Base-by-base conservation (phyloP, 2,329 filamentous ascomycete genomes). In the Apiospora rasikravindrae region DNA sequence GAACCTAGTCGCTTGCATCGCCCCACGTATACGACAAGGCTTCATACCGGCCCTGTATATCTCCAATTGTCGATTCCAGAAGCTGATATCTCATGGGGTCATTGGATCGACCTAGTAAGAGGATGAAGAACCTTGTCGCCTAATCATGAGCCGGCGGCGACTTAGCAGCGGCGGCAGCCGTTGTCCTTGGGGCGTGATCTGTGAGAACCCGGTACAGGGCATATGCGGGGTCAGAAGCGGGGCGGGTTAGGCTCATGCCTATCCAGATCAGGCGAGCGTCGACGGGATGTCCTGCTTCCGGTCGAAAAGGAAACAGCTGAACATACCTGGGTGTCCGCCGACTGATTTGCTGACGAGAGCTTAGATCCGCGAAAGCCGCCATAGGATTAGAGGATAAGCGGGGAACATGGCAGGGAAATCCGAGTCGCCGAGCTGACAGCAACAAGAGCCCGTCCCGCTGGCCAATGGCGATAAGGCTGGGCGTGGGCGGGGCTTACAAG, bases 21-120 rank as follows among this genome's bases (percentile, higher is more conserved):
- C 53, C 53, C 53, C 53, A 61, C 24, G 53, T 61, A 8, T 61
- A 61, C 53, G 53, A 61, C 53, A 61, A 26, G 4, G 53, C 53
- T 61, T 26, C 29, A 22, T 61, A 61, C 16, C 16, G 24, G n/a
- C 11, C 19, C 53, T 33, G 53, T 5, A 26, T 61, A 14, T 33
- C 24, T 14, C 29, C 53, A 26, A 61, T 33, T 3, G 53, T 61
- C 7, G 53, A 61, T 4, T 26, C 53, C 47, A 51, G 49, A 10
- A 61, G 53, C 24, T 14, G 53, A 14, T n/a, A 61, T 26, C 14
- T 11, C 2, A 61, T 29, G 3, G 53, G 53, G 16, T 61, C 24
- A 1, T 33, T 5, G 3, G 19, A 33, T 0, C 53, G 7, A 8
- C 53, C 53, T 19, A n/a, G 53, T 0, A 61, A 24, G 4, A 61